Base-by-base conservation (phyloP, 139 green algal genomes). In the Desmodesmus armatus region DNA sequence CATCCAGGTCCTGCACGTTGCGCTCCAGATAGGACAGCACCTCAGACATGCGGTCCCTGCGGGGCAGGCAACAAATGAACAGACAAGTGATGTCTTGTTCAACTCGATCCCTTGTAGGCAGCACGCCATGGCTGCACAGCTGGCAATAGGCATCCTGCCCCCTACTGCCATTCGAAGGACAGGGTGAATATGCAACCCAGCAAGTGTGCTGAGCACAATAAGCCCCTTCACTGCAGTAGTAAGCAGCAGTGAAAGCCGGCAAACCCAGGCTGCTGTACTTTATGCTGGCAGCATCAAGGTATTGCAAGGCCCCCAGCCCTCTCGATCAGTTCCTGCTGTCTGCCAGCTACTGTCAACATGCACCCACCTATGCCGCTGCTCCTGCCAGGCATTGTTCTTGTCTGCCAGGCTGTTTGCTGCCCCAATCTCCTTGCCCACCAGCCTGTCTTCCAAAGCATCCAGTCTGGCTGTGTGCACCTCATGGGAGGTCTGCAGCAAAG, bases 361-460 rank as follows among this genome's bases (percentile, higher is more conserved):
- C 0, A 15, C 70, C 25, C 55, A 88, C 84, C 77, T 81, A 69
- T 88, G 84, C 37, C 82, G 72, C 78, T 87, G 55, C 37, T 44
- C 49, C 55, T 86, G 63, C 86, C 89, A 90, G 25, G 62, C 25
- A 80, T 83, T 80, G 70, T 89, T 89, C 7, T 73, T 37, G 25
- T 73, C 80, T 43, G 87, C 79, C 58, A 92, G 74, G 53, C 89
- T 88, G 77, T 93, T 89, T 33, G 86, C 86, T 15, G 47, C 39
- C 15, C 73, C 53, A 40, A 91, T 78, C 89, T 95, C 92, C 21
- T 88, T 84, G 55, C 76, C 91, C 5, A 94, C 85, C 40, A 94
- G 87, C 71, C 87, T 73, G 75, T 96, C 94, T 89, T 96, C 94
- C 66, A 96, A 66, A 17, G 86, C 85, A 84, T 97, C 94, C 37